phyloP scores from a whole-genome alignment of 78 protist species.

The Abeoforma whisleri region DNA sequence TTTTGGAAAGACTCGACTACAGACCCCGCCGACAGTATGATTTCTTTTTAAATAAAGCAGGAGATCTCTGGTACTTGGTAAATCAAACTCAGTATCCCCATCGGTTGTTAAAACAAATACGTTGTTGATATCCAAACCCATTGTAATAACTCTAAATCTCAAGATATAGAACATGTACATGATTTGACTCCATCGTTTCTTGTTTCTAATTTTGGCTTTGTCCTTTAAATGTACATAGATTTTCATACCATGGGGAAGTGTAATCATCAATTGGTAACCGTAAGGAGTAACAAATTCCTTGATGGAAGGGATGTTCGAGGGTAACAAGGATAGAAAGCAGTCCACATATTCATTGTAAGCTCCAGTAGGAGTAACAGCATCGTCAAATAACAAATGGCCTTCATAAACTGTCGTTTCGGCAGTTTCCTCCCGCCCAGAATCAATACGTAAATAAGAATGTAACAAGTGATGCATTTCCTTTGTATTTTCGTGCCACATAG shows the following conservation, averaged over 20 bases:
- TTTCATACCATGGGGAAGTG: not conserved
- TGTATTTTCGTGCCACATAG: slow-evolving; percentile 32
- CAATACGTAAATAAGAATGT: not conserved
- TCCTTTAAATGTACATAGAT: slow-evolving; percentile 17
- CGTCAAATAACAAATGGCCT: not conserved
- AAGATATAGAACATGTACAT: slow-evolving; percentile 27
- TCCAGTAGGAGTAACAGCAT: not conserved
- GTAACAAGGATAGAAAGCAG: too few species aligned
- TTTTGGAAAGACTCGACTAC: slow-evolving; percentile 15
- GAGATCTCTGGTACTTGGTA: slow-evolving; percentile 4
- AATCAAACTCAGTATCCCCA: slow-evolving; percentile 17
- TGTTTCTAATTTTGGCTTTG: not conserved
- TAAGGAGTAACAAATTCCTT: too few species aligned
- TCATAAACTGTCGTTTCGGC: not conserved
- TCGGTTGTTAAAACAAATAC: slow-evolving; percentile 20
- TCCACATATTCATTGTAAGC: not conserved
- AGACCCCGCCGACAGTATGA: slow-evolving; percentile 31
- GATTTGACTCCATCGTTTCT: slow-evolving; percentile 26
- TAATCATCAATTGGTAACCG: not conserved
- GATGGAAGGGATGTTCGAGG: too few species aligned
- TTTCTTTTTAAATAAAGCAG: slow-evolving; percentile 14
- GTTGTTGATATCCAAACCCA: not conserved
- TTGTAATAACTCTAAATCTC: too few species aligned
- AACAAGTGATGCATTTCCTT: slow-evolving; percentile 23
- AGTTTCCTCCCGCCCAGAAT: not conserved